Base-by-base conservation (phyloP, 2,329 filamentous ascomycete genomes). In the Exserohilum rostratum region DNA sequence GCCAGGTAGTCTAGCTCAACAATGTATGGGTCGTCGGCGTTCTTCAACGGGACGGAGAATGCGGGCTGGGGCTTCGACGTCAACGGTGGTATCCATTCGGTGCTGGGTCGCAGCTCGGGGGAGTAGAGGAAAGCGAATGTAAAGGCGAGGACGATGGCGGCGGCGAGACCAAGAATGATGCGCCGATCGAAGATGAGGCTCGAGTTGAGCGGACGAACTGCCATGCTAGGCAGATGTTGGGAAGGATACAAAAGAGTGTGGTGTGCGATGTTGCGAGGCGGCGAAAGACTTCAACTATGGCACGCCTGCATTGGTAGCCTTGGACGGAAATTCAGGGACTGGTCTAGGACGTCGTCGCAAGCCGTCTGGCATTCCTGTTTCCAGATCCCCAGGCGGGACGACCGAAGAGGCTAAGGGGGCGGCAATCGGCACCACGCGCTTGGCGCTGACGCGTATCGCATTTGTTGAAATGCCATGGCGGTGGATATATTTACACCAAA, bases 1-100 rank as follows among this genome's bases (percentile, higher is more conserved):
- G 64, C 57, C 11, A 72, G 58, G 53, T 72, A 72, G 53, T 72
- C 70, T 27, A 72, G 65, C 33, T 68, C 57, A 39, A 72, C 61
- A 37, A 70, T 61, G 20, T 71, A 61, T 20, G 69, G 63, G 18
- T 71, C 67, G 34, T 64, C 45, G 5, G 59, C 43, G 42, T 68
- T 65, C 60, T 66, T 69, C 17, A 60, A 57, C 49, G 64, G 66
- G 35, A 55, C 55, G 15, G 60, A 54, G 58, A 72, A 72, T 42
- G 55, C 38, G 6, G 64, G 49, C 5, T 57, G 15, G 9, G 65
- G 60, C 33, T 60, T 64, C 47, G 66, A 64, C 35, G 57, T 59
- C 12, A 64, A 58, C 30, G 65, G 61, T 2, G 66, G 67, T 46
- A 70, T 57, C 68, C 68, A 70, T 46, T 68, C 62, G 5, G 60